Base-by-base conservation (phyloP, 2,329 filamentous ascomycete genomes). In the Coleophoma eucalyptorum region DNA sequence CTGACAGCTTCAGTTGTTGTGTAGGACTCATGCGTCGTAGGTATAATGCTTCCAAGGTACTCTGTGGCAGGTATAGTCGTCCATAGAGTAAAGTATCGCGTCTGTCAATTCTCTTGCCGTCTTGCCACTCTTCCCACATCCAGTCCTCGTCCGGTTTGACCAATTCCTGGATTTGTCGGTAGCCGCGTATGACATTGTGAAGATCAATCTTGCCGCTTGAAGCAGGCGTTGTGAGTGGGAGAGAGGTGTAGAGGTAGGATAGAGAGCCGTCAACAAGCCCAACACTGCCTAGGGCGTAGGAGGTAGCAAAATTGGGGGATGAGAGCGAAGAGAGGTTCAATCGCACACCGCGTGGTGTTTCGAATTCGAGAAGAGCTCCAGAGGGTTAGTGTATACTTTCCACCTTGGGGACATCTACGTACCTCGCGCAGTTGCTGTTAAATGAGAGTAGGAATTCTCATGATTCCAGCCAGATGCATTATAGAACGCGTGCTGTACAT, bases 261-360 rank as follows among this genome's bases (percentile, higher is more conserved):
- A 99, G 81, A n/a, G 91, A 96, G 67, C 94, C 94, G 72, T 97
- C 93, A 47, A 99, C 92, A 34, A 96, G 79, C 53, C 93, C 94
- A 15, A 95, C 81, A 40, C 87, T 95, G 54, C 91, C 90, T 42
- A 99, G 81, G 40, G 90, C 88, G 70, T 99, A 99, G 35, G 91
- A 93, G 15, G 92, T 96, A 20, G 92, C 93, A 63, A 97, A 97
- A 68, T 96, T 90, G 8, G 90, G 87, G 16, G 92, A 92, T 7
- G 92, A 90, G 31, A 99, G 85, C 7, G 94, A 95, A 7, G 93
- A 96, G 51, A 97, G 81, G 51, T 90, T 90, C 48, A 99, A 76
- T 53, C 90, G 87, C 44, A 97, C 74, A 49, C 94, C 91, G 35
- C 84, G 82, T 3, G 94, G 94, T 0, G 91, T 93, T 49, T 84